Evolutionary conservation across 1,284 basidiomycete genomes (phyloP).

Genomic region (Moesziomyces sp.): DNA sequence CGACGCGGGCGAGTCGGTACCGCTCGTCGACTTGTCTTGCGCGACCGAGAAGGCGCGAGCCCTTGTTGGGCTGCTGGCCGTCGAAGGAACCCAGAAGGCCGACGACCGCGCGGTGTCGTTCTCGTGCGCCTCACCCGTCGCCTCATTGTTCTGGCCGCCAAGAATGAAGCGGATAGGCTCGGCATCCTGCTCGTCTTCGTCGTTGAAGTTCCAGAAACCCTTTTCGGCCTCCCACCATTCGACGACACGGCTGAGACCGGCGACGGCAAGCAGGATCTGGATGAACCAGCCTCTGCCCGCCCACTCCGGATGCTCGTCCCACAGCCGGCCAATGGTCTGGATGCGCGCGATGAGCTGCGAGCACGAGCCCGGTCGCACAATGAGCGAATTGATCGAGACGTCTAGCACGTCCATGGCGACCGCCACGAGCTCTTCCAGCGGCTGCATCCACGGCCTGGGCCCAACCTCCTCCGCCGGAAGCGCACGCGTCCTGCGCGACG

Average conservation of each 20-base stretch:
- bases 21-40: slow-evolving; percentile 35
- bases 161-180: slow-evolving; percentile 67
- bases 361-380: slow-evolving; percentile 84
- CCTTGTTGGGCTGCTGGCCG: slow-evolving; percentile 31
- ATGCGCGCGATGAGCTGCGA: slow-evolving; percentile 87
- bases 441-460: slow-evolving; percentile 73
- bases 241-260: slow-evolving; percentile 91
- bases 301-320: slow-evolving; percentile 98
- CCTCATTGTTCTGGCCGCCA: slow-evolving; percentile 29
- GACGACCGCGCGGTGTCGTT: slow-evolving; percentile 13
- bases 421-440: slow-evolving; percentile 89
- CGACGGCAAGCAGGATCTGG: slow-evolving; percentile 86
- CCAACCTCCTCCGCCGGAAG: slow-evolving; percentile 50
- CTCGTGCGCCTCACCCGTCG: slow-evolving; percentile 16
- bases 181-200: slow-evolving; percentile 75
- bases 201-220: slow-evolving; percentile 99
- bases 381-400: slow-evolving; percentile 85
- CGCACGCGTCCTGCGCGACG: slow-evolving; percentile 46
- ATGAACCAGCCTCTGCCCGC: slow-evolving; percentile 98
- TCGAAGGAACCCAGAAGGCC: slow-evolving; percentile 23
- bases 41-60: slow-evolving; percentile 29
- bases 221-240: slow-evolving; percentile 99
- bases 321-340: slow-evolving; percentile 88
- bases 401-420: slow-evolving; percentile 95
- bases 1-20: slow-evolving; percentile 55